phyloP scores from a whole-genome alignment of 192 early-diverging fungal species.

The Umbelopsis sp. region DNA sequence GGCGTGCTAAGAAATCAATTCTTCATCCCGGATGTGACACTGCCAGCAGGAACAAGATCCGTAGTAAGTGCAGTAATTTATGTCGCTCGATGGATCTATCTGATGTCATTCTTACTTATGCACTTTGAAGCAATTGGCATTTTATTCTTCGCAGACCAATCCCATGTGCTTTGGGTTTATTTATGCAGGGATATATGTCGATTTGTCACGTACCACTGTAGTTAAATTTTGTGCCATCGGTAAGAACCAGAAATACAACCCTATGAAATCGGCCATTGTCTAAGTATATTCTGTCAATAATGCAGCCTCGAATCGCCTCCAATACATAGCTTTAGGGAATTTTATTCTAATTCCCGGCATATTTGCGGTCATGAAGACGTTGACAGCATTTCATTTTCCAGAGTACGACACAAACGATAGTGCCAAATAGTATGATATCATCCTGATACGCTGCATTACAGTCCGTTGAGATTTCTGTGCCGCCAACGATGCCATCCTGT shows the following conservation, averaged over 20 bases:
- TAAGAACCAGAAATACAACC: background rate
- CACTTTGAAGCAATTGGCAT: constrained; percentile 19
- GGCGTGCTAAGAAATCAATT: constrained; percentile 27
- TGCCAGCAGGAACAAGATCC: constrained; percentile 26
- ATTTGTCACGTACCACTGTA: constrained; percentile 19
- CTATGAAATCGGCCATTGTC: no score
- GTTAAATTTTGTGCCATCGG: constrained; percentile 25
- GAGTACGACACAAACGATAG: constrained; percentile 17
- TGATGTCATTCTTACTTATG: background rate
- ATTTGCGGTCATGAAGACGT: constrained; percentile 25
- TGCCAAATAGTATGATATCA: no score
- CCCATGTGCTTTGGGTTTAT: constrained; percentile 36
- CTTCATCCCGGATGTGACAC: constrained; percentile 32
- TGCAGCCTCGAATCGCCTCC: constrained; percentile 22
- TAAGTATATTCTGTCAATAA: background rate
- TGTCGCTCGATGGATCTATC: background rate
- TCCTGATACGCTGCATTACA: constrained; percentile 1
- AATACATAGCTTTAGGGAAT: constrained; percentile 32
- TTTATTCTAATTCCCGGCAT: constrained; percentile 30
- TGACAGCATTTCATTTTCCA: constrained; percentile 32
- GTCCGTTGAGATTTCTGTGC: constrained; percentile 37
- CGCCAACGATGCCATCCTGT: constrained; percentile 37
- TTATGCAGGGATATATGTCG: constrained; percentile 40
- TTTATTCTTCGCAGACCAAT: constrained; percentile 36
- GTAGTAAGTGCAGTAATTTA: constrained; percentile 21